Base-by-base conservation (phyloP, 208 protist genomes). In the Wallacemonas sp. region DNA sequence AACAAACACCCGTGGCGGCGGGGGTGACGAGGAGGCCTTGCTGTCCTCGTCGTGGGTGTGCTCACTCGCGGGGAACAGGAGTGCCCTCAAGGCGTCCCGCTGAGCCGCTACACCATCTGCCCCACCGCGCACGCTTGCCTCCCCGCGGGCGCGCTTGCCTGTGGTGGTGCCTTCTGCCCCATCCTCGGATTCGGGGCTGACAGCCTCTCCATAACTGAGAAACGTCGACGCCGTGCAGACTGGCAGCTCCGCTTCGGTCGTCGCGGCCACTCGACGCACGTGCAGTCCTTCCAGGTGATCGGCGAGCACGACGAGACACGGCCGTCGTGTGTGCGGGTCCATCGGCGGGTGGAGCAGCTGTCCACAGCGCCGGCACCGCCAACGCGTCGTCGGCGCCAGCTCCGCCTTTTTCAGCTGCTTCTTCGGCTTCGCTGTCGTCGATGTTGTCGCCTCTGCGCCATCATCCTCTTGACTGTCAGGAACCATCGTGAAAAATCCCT, bases 271-370 rank as follows among this genome's bases (percentile, higher is more conserved):
- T 9, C 42, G 42, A 9, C 9, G 5, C 66, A 78, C 24, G 41
- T 66, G 33, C 58, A 21, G 17, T 55, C 78, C 54, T 75, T 78
- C 79, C 10, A 89, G 75, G 36, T 85, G 79, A 26, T 83, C 66
- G 17, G 77, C 73, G 41, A 86, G 68, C 41, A 83, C 68, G 36
- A 68, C 60, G 15, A 76, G 62, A 22, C 39, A 53, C 1, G 73
- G 77, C 15, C 79, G 67, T 13, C 58, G 55, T 1, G 76, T 89
- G 34, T 64, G 67, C 19, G 70, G 34, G 50, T 89, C 71, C 3
- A 69, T 26, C 0, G 79, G 79, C 29, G 78, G 73, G 13, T 57
- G 55, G 15, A 83, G 44, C 17, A 64, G 6, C 15, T 17, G 32
- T 4, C 63, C 58, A 24, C 79, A 89, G 27, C 79, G 76, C 36